Conservation (phyloP, 495 filamentous ascomycete genomes). For the Lophiostoma macrostomum region DNA sequence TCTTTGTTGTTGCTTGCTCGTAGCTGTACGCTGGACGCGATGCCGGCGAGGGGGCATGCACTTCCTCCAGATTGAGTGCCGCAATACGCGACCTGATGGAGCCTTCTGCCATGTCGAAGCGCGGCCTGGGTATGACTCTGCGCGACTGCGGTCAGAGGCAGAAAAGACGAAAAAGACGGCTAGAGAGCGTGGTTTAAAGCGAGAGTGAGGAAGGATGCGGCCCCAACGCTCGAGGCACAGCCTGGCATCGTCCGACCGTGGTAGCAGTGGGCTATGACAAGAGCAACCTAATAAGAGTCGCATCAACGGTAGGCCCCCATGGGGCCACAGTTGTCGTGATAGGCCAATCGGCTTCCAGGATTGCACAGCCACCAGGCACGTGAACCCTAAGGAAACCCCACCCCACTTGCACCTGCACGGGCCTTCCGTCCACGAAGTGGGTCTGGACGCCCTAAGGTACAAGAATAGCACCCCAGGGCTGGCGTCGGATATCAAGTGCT, state of each 20-base stretch:
- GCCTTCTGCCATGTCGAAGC: slow-evolving; percentile 7
- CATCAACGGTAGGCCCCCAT: no score
- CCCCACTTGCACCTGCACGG: no score
- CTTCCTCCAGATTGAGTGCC: slow-evolving; percentile 56
- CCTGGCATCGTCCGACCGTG: slow-evolving; percentile 12
- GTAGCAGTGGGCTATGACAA: background rate
- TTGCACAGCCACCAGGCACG: no score
- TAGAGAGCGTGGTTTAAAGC: background rate
- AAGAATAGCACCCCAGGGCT: no score
- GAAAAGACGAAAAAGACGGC: background rate
- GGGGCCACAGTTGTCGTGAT: background rate
- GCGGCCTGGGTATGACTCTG: no score
- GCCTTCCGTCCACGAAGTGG: no score
- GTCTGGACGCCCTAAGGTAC: no score
- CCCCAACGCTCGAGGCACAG: slow-evolving; percentile 6
- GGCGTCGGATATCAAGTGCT: no score
- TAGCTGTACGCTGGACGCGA: slow-evolving; percentile 36
- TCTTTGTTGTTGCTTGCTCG: slow-evolving; percentile 28
- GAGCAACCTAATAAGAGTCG: background rate
- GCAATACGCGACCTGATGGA: slow-evolving; percentile 61
- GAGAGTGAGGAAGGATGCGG: background rate
- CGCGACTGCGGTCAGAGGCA: no score
- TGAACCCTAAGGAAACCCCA: no score
- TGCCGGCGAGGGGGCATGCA: slow-evolving; percentile 45
- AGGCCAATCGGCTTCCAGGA: no score